Conservation (phyloP, 768 basidiomycete species). For the Psilocybe cubensis region DNA sequence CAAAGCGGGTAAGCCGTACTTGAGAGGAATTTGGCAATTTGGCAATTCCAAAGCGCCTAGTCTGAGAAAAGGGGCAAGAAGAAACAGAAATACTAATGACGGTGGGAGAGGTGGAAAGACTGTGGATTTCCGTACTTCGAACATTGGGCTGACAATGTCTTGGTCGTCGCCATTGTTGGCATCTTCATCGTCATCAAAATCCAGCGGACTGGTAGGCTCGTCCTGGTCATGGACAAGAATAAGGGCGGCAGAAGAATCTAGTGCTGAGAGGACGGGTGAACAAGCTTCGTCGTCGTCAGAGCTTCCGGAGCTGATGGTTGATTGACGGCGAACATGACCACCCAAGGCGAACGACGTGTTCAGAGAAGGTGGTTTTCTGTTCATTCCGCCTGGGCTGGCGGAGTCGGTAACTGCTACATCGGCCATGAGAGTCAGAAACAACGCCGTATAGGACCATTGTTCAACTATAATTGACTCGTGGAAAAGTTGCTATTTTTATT, state of each 20-base stretch:
- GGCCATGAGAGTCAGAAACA: slow-evolving; percentile 22
- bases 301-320: slow-evolving; percentile 28
- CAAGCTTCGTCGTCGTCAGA: slow-evolving; percentile 28
- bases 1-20: slow-evolving; percentile 52
- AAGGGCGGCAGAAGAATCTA: slow-evolving; percentile 55
- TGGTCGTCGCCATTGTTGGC: slow-evolving; percentile 51
- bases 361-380: slow-evolving; percentile 17
- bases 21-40: slow-evolving; percentile 50
- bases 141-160: slow-evolving; percentile 45
- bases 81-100: slow-evolving; percentile 65
- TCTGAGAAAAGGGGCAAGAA: slow-evolving; percentile 69
- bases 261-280: slow-evolving; percentile 27
- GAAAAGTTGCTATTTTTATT: background rate
- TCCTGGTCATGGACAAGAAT: slow-evolving; percentile 65
- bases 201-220: slow-evolving; percentile 44
- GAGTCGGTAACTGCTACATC: slow-evolving; percentile 13
- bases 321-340: slow-evolving; percentile 14
- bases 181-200: slow-evolving; percentile 38
- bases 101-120: slow-evolving; percentile 59
- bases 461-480: background rate
- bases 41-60: slow-evolving; percentile 69
- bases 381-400: slow-evolving; percentile 12
- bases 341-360: slow-evolving; percentile 13
- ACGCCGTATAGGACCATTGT: background rate
- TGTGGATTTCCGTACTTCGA: slow-evolving; percentile 41